Percentiles rank a stretch among this genome's conserved stretches.
phyloP scores from a whole-genome alignment of 441 rosid genomes.

The Corymbia calophylla region DNA sequence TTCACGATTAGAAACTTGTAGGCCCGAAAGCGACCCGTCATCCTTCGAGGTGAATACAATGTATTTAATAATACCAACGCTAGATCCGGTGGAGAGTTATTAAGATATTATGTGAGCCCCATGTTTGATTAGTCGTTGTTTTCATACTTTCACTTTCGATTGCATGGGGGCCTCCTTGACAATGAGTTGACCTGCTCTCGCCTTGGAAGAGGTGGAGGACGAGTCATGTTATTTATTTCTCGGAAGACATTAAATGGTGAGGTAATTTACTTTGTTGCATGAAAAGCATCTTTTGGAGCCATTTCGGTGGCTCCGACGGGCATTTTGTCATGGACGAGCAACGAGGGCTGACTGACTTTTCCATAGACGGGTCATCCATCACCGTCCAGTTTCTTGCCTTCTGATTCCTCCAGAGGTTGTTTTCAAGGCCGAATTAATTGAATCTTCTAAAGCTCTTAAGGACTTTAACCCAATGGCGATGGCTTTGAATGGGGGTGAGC shows the following conservation, averaged over 20 bases:
- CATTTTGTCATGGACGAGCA: not conserved
- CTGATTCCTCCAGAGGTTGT: not conserved
- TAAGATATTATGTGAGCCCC: not conserved
- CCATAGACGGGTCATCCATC: not conserved
- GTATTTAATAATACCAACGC: not conserved
- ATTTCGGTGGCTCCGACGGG: not conserved
- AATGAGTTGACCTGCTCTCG: not conserved
- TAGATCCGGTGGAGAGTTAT: not conserved
- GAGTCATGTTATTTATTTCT: not conserved
- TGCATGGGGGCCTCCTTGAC: not conserved
- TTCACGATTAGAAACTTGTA: not conserved
- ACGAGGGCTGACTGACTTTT: not conserved
- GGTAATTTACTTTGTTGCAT: not conserved
- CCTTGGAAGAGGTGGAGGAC: not conserved
- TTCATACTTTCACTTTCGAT: not conserved
- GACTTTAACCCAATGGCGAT: not conserved
- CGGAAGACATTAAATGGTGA: not conserved
- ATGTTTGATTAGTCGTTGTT: not conserved
- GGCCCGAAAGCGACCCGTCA: not conserved
- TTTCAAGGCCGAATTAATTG: not conserved
- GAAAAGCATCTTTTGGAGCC: not conserved
- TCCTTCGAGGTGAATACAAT: not conserved
- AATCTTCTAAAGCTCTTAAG: not conserved
- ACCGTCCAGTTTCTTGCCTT: not conserved
- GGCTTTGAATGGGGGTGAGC: not conserved